Evolutionary conservation across 2,329 filamentous ascomycete genomes (phyloP), one percentile per base, ranked within the genome.

Genomic region (Colletotrichum cuscutae): DNA sequence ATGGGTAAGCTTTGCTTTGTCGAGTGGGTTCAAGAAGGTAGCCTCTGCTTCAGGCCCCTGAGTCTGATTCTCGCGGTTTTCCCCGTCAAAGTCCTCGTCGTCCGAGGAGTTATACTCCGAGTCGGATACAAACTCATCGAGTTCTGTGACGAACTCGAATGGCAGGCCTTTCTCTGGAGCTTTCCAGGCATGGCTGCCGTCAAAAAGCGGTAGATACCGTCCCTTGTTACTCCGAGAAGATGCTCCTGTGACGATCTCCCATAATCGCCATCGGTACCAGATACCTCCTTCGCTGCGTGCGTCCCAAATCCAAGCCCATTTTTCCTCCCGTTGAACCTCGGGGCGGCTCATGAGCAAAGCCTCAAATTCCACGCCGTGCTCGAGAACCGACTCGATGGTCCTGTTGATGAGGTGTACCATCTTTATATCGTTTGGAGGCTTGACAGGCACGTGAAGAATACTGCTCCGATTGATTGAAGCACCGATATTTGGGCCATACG

Each of bases 291-390:
- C 86, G 78, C 92, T 95, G 76, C 92, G 89, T 24, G 95, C 89
- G 80, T 98, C 93, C 92, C 94, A 99, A 5, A 99, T 86, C 94
- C 95, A 99, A 0, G 95, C 93, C 91, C 96, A 98, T 76, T 93
- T 95, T 81, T 97, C 94, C 72, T 98, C 94, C 53, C 88, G 89
- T 80, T 97, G 94, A 1, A 98, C 93, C 67, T 95, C 91, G 0
- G 93, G 90, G 22, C 94, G 88, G 62, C 92, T 93, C 97, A 98
- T 98, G 7, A 99, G 88, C 2, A 97, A 86, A 5, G 95, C 95
- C 82, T 99, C 97, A 73, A 98, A 97, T 78, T 97, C 94, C 0
- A 94, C 91, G 0, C 95, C 95, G 76, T 97, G 91, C 26, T 91
- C 90, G 9, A 98, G 85, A 0, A 98, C 86, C 3, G 89, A 89